phyloP scores from a whole-genome alignment of 495 filamentous ascomycete species.

The Aspergillus hancockii region DNA sequence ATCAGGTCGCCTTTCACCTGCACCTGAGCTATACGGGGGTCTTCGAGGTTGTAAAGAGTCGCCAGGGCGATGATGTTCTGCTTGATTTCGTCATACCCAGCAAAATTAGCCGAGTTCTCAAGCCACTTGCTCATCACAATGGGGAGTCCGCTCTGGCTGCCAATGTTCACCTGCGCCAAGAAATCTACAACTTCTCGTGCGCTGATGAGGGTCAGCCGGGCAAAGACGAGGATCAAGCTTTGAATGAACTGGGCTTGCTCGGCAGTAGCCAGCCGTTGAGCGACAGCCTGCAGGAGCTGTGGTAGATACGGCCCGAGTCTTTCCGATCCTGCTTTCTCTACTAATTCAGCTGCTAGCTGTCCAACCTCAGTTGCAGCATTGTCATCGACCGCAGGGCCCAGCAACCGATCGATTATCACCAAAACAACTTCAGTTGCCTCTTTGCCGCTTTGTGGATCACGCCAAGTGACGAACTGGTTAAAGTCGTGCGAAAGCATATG shows the following conservation, averaged over 20 bases:
- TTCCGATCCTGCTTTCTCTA: constrained; percentile 89
- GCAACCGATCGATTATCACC: constrained; percentile 88
- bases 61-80: constrained; percentile 94
- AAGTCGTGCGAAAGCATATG: constrained; percentile 86
- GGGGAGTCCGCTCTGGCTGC: constrained; percentile 69
- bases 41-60: constrained; percentile 83
- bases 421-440: constrained; percentile 86
- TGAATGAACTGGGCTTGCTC: constrained; percentile 83
- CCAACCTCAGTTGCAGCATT: constrained; percentile 94
- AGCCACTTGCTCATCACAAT: constrained; percentile 94
- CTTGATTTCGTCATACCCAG: constrained; percentile 93
- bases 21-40: constrained; percentile 75
- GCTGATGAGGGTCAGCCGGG: constrained; percentile 78
- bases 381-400: constrained; percentile 79
- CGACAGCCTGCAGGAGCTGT: constrained; percentile 88
- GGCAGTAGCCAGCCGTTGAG: constrained; percentile 78
- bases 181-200: constrained; percentile 91
- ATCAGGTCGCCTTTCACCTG: constrained; percentile 91
- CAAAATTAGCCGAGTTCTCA: constrained; percentile 93
- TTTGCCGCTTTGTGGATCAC: constrained; percentile 67
- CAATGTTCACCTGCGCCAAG: constrained; percentile 77
- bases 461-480: constrained; percentile 81
- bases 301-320: constrained; percentile 85
- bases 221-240: constrained; percentile 92
- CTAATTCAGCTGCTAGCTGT: constrained; percentile 88